Conservation (phyloP, 139 green algal species). For the Coelastrella sp. region DNA sequence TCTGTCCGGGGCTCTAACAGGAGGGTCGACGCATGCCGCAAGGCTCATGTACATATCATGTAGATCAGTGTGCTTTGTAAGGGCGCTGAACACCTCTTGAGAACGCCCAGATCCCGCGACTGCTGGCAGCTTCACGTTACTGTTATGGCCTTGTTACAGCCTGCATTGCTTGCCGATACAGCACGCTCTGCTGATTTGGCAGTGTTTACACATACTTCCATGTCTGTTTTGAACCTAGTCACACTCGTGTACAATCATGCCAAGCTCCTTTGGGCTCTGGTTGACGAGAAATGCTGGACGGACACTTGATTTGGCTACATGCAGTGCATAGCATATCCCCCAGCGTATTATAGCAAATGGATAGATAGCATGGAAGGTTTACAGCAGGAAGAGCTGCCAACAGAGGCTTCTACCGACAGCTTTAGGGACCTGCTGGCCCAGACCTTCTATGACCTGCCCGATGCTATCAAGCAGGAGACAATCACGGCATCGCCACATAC, state of each 20-base stretch:
- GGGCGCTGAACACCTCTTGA: background rate
- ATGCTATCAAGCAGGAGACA: conserved; percentile 6
- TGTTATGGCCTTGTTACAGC: conserved; percentile 1
- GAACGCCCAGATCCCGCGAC: background rate
- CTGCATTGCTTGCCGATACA: background rate
- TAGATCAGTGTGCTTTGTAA: background rate
- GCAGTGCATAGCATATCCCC: background rate
- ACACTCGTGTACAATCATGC: background rate
- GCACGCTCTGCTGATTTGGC: background rate
- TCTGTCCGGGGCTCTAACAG: background rate
- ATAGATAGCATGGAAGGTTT: background rate
- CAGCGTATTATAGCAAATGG: background rate
- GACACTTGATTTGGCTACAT: background rate
- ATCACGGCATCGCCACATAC: background rate
- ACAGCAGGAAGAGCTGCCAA: background rate
- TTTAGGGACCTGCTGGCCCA: conserved; percentile 22
- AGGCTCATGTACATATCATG: no score
- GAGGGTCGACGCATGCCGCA: background rate
- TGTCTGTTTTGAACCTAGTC: background rate
- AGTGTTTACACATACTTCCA: background rate
- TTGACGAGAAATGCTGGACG: background rate
- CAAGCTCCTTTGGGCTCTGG: background rate
- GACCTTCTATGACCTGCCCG: background rate
- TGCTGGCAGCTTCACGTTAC: conserved; percentile 4
- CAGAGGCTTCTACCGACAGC: background rate